Base-by-base conservation (phyloP, 805 yeast species). In the Yamadazyma phyllophila region DNA sequence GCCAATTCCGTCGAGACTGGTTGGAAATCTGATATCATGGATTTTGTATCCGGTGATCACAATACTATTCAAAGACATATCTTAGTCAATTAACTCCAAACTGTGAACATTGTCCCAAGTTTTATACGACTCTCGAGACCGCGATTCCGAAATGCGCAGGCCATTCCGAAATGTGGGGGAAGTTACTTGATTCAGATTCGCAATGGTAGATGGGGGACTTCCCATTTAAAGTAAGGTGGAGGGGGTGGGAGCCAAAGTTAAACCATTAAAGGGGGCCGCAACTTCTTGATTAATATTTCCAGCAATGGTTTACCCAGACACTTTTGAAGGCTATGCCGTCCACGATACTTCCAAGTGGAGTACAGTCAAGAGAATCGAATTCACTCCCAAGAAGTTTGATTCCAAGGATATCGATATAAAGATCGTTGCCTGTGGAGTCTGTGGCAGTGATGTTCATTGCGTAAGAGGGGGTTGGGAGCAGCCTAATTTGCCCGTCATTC, bases 391-490 rank as follows among this genome's bases (percentile, higher is more conserved):
- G 49, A 46, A 51, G 40, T 45, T 66, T 48, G 45, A 45, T 20
- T 50, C 61, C 7, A 55, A 50, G 36, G 85, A 80, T 54, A 69
- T 81, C 31, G 83, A 78, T 52, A 67, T 81, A 42, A 77, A 78
- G 57, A 72, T 76, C 47, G 78, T 74, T 50, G 75, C 77, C 47
- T 81, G 85, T 63, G 86, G 86, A 56, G 64, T 82, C n/a, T 82
- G 88, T 62, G 85, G 83, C 30, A 70, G 80, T 20, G 87, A 82
- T 54, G 66, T 74, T 45, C 85, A 81, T 57, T 65, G 76, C 26
- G 68, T 71, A 35, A 62, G 65, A 45, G 82, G 77, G 17, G 76
- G 74, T 29, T 82, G 86, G 86, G 70, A 62, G 35, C 65, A 65
- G 45, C 65, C 67, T 12, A 66, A 67, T 45, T 66, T 73, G 32